Conservation (phyloP, 1,139 yeast species). For the Saccharomyces pastorianus region DNA sequence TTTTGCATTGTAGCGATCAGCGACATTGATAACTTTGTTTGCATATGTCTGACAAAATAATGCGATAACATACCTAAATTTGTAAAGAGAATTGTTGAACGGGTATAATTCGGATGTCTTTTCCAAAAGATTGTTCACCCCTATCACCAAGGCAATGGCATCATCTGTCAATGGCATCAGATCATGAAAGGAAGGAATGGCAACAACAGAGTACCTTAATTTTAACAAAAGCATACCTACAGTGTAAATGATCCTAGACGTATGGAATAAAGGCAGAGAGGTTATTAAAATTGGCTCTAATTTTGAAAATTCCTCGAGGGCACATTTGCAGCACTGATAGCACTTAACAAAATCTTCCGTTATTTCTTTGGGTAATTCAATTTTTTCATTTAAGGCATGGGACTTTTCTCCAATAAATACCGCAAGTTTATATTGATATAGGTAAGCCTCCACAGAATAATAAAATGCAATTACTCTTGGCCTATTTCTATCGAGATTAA, state of each 20-base stretch:
- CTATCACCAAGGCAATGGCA: slow-evolving; percentile 40
- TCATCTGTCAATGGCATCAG: slow-evolving; percentile 44
- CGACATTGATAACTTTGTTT: slow-evolving; percentile 37
- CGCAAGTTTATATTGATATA: slow-evolving; percentile 43
- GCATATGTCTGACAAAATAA: slow-evolving; percentile 55
- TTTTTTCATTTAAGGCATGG: slow-evolving; percentile 5
- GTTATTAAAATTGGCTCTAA: slow-evolving; percentile 42
- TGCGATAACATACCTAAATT: slow-evolving; percentile 47
- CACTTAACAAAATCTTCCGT: slow-evolving; percentile 42
- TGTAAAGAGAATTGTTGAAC: slow-evolving; percentile 44
- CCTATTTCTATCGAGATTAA: slow-evolving; percentile 34
- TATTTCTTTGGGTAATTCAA: slow-evolving; percentile 26
- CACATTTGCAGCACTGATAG: slow-evolving; percentile 46
- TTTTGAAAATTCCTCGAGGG: slow-evolving; percentile 43
- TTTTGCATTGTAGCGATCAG: slow-evolving; percentile 1
- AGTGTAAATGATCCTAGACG: slow-evolving; percentile 59
- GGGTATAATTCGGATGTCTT: slow-evolving; percentile 32
- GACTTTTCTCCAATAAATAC: slow-evolving; percentile 11
- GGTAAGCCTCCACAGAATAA: slow-evolving; percentile 63
- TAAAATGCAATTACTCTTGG: slow-evolving; percentile 44
- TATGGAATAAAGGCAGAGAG: slow-evolving; percentile 52
- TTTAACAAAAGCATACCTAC: slow-evolving; percentile 54
- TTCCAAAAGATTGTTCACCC: slow-evolving; percentile 34
- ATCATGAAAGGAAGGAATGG: slow-evolving; percentile 44
- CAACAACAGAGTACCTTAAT: slow-evolving; percentile 47